phyloP scores from a whole-genome alignment of 2,329 filamentous ascomycete genomes.

The Furcasterigmium furcatum region DNA sequence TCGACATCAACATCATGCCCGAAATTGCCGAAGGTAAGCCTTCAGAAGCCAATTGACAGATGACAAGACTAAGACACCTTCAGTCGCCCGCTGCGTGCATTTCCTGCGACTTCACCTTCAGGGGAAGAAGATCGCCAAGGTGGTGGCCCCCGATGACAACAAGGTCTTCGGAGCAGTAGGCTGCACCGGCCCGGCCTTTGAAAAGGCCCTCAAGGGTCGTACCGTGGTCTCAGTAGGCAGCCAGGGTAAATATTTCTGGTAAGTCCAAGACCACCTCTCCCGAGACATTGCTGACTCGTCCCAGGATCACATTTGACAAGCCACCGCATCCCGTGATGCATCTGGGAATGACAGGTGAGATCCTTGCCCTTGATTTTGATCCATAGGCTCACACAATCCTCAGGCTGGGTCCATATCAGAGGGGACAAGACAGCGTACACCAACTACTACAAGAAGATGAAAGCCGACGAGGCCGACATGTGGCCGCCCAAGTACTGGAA shows the following conservation, averaged over 20 bases:
- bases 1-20: constrained; percentile 42
- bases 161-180: constrained; percentile 91
- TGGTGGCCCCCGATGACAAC: constrained; percentile 71
- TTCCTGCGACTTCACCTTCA: constrained; percentile 81
- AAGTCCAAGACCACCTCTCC: constrained; percentile 10
- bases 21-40: constrained; percentile 58
- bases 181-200: constrained; percentile 71
- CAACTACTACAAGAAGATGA: constrained; percentile 75
- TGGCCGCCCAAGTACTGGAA: constrained; percentile 95
- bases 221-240: constrained; percentile 69
- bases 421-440: constrained; percentile 75
- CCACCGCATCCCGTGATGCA: constrained; percentile 88
- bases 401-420: constrained; percentile 83
- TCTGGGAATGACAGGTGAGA: constrained; percentile 66
- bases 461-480: constrained; percentile 49
- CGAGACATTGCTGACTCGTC: neutral
- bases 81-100: constrained; percentile 81
- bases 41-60: constrained; percentile 4
- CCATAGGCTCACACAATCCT: constrained; percentile 4
- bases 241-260: constrained; percentile 98
- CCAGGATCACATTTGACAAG: constrained; percentile 56
- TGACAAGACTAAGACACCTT: neutral
- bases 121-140: constrained; percentile 71
- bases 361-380: accelerated
- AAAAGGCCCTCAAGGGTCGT: constrained; percentile 70